Percentiles rank a stretch among this genome's conserved stretches.
phyloP scores from a whole-genome alignment of 495 filamentous ascomycete species.

The Podospora sp. region DNA sequence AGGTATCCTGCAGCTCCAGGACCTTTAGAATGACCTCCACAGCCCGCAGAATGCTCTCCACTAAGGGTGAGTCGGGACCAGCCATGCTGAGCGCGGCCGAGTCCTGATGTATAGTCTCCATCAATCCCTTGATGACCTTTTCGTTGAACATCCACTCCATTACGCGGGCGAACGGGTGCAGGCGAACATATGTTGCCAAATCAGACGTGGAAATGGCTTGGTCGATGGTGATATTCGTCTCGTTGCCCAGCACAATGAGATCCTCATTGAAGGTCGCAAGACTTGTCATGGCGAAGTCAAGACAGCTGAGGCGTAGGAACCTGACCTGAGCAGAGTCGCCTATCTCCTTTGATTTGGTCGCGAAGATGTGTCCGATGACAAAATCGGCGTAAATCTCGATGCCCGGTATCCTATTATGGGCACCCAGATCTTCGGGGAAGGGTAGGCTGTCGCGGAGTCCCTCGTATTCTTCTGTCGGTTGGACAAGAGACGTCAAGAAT shows the following conservation, averaged over 20 bases:
- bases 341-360: constrained; percentile 59
- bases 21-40: constrained; percentile 80
- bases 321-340: constrained; percentile 64
- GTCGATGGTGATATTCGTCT: constrained; percentile 72
- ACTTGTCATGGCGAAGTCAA: constrained; percentile 75
- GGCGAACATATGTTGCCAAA: constrained; percentile 71
- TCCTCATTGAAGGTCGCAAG: constrained; percentile 89
- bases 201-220: constrained; percentile 68
- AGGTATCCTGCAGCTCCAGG: constrained; percentile 86
- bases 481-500: constrained; percentile 68
- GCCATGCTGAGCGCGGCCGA: constrained; percentile 65
- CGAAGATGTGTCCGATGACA: constrained; percentile 72
- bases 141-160: constrained; percentile 99
- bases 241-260: constrained; percentile 77
- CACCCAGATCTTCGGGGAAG: constrained; percentile 88
- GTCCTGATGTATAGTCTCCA: constrained; percentile 74
- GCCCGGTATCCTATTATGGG: constrained; percentile 74
- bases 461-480: constrained; percentile 58
- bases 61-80: constrained; percentile 69
- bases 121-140: constrained; percentile 76
- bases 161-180: constrained; percentile 89
- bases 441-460: constrained; percentile 73
- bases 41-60: constrained; percentile 70
- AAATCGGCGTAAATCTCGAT: constrained; percentile 94
- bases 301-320: constrained; percentile 71